These are phyloP conservation scores for Kandelia obovata DNA, from an alignment of 345 rosid genomes.

Conservation along the genomic window DNA sequence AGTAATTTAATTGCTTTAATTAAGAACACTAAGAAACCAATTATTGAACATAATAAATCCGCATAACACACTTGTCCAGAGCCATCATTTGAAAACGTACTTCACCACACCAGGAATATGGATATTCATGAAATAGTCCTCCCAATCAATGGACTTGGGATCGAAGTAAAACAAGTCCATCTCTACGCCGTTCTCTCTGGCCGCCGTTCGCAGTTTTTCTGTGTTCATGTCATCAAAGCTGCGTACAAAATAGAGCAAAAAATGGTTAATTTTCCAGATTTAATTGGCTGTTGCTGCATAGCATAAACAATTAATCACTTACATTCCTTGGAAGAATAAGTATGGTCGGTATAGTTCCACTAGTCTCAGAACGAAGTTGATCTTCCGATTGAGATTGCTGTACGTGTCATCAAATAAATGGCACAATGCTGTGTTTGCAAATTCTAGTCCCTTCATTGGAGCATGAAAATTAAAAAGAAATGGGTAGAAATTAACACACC, in stretches of 20 bases:
- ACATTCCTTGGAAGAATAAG: conserved; percentile 72
- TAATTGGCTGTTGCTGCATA: background rate
- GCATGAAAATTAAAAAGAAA: background rate
- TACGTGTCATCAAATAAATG: conserved; percentile 36
- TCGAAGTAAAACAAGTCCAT: conserved; percentile 43
- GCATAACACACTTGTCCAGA: too few relatives aligned
- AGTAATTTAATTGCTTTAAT: too few relatives aligned
- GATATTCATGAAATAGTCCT: conserved; percentile 43
- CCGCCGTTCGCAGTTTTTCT: conserved; percentile 37
- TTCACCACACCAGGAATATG: conserved; percentile 66
- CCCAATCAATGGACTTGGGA: conserved; percentile 60
- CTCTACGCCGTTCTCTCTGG: conserved; percentile 33
- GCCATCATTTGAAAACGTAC: conserved; percentile 39
- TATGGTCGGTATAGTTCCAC: conserved; percentile 78
- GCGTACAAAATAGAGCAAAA: conserved; percentile 2
- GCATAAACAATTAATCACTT: conserved; percentile 20
- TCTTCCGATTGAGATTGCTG: conserved; percentile 44
- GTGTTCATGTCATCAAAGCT: conserved; percentile 69
- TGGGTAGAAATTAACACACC: too few relatives aligned
- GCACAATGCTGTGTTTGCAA: conserved; percentile 49
- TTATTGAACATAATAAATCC: too few relatives aligned
- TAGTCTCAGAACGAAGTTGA: conserved; percentile 54
- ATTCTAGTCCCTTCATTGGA: conserved; percentile 36
- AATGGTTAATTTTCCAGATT: background rate
- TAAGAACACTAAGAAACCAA: too few relatives aligned